phyloP scores from a whole-genome alignment of 768 basidiomycete species.

The Tricholoma matsutake region DNA sequence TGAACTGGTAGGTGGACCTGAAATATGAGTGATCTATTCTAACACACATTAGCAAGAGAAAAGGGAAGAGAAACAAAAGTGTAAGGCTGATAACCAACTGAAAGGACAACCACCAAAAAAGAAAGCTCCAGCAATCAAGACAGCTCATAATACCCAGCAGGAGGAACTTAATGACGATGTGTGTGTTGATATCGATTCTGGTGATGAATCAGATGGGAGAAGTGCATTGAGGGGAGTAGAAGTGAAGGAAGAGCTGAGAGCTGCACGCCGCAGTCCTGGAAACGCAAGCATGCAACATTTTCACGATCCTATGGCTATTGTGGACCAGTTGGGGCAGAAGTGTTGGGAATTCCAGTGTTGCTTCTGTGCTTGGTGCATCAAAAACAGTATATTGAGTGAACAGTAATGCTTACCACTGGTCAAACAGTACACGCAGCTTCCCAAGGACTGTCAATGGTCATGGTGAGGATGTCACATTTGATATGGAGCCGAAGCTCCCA shows the following conservation, averaged over 20 bases:
- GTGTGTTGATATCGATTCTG: conserved; percentile 10
- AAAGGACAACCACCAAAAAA: background rate
- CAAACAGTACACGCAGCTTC: background rate
- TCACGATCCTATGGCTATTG: conserved; percentile 11
- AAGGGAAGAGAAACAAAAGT: background rate
- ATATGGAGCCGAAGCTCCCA: conserved; percentile 19
- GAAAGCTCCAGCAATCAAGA: background rate
- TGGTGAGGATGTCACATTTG: conserved; percentile 8
- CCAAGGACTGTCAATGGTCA: background rate
- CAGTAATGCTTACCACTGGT: too few species aligned
- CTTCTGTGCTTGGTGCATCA: too few species aligned
- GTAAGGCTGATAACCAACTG: background rate
- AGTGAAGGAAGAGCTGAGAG: background rate
- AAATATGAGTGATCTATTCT: background rate
- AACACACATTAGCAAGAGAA: background rate
- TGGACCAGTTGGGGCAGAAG: conserved; percentile 4
- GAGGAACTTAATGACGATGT: background rate
- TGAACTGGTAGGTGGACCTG: background rate
- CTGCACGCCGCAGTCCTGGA: conserved; percentile 15
- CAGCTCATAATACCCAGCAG: background rate
- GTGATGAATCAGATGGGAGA: too few species aligned
- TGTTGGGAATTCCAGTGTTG: too few species aligned
- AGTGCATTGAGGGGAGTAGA: conserved; percentile 14
- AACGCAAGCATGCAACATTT: too few species aligned
- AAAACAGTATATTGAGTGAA: too few species aligned